A percentile compares a stretch with the other conserved stretches of the same genome.
Evolutionary conservation across 768 basidiomycete genomes (phyloP).

Genomic region (Mycena chlorophos): DNA sequence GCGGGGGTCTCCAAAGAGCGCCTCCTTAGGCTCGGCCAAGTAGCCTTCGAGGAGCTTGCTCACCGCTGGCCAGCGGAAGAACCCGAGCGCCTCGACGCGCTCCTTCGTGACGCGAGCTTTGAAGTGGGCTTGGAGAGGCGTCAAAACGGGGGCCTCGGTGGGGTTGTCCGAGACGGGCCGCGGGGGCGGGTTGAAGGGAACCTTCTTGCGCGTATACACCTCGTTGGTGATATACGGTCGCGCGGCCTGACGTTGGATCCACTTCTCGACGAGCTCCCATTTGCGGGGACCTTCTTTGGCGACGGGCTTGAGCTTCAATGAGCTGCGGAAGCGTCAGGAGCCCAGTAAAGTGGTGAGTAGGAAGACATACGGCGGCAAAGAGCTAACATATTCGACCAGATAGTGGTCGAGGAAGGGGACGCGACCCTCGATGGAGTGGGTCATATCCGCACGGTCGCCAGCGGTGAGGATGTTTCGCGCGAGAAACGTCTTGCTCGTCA

Average conservation of each 20-base stretch:
- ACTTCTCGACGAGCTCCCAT: constrained; percentile 20
- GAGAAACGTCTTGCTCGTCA: constrained; percentile 4
- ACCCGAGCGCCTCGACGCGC: constrained; percentile 11
- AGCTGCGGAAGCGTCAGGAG: too few relatives aligned
- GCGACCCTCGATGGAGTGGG: constrained; percentile 16
- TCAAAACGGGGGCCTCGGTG: not conserved
- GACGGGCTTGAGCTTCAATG: constrained; percentile 9
- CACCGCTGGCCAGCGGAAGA: constrained; percentile 9
- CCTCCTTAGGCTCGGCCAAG: constrained; percentile 4
- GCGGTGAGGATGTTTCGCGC: constrained; percentile 1
- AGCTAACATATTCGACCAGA: constrained; percentile 17
- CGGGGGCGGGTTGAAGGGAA: constrained; percentile 14
- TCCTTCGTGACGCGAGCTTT: constrained; percentile 12
- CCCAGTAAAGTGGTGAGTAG: too few relatives aligned
- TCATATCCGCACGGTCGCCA: constrained; percentile 19
- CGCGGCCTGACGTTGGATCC: constrained; percentile 20
- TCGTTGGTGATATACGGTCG: constrained; percentile 21
- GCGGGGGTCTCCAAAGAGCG: too few relatives aligned
- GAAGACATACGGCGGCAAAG: constrained; percentile 18
- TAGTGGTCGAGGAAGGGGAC: constrained; percentile 20
- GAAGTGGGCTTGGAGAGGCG: constrained; percentile 14
- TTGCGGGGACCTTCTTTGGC: not conserved
- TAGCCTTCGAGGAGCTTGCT: constrained; percentile 5
- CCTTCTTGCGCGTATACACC: constrained; percentile 16
- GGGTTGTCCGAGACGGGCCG: not conserved